Evolutionary conservation across 140 eudicot genomes (phyloP).

Genomic region (Ambrosia hybrid): DNA sequence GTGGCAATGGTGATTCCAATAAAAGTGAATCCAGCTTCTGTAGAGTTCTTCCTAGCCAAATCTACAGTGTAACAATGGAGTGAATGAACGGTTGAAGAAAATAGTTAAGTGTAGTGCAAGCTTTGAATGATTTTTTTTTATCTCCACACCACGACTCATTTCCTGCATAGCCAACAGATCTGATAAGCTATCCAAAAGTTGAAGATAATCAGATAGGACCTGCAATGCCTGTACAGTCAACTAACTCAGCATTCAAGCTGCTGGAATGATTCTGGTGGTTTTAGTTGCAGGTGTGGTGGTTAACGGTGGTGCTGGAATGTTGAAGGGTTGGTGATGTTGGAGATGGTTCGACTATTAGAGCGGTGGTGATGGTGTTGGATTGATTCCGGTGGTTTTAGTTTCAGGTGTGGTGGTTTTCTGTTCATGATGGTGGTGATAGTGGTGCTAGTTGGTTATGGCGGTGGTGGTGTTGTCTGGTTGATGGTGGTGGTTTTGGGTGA

Average conservation of each 20-base stretch:
- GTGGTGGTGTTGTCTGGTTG: too few species aligned
- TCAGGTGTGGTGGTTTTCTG: too few species aligned
- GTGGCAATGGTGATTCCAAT: constrained; percentile 24
- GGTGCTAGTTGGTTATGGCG: too few species aligned
- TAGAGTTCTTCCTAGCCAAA: constrained; percentile 89
- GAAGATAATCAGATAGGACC: constrained; percentile 89
- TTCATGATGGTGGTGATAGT: too few species aligned
- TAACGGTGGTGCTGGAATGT: too few species aligned
- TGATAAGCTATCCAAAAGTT: constrained; percentile 81
- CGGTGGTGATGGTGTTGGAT: too few species aligned
- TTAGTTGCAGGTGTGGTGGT: too few species aligned
- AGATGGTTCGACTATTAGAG: too few species aligned
- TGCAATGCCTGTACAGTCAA: constrained; percentile 81
- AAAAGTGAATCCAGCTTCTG: constrained; percentile 93
- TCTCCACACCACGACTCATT: constrained; percentile 95
- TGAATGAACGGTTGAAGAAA: constrained; percentile 1
- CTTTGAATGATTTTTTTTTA: constrained; percentile 26
- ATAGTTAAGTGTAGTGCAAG: constrained; percentile 7
- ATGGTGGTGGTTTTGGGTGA: too few species aligned
- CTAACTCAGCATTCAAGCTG: constrained; percentile 16
- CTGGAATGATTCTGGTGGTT: too few species aligned
- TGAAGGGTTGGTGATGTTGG: too few species aligned
- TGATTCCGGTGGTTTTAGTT: too few species aligned
- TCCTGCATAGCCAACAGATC: constrained; percentile 88
- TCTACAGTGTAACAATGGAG: constrained; percentile 47